A percentile compares a stretch with the other conserved stretches of the same genome.
Evolutionary conservation across 2,329 filamentous ascomycete genomes (phyloP).

Genomic region (Fusarium nodosum): DNA sequence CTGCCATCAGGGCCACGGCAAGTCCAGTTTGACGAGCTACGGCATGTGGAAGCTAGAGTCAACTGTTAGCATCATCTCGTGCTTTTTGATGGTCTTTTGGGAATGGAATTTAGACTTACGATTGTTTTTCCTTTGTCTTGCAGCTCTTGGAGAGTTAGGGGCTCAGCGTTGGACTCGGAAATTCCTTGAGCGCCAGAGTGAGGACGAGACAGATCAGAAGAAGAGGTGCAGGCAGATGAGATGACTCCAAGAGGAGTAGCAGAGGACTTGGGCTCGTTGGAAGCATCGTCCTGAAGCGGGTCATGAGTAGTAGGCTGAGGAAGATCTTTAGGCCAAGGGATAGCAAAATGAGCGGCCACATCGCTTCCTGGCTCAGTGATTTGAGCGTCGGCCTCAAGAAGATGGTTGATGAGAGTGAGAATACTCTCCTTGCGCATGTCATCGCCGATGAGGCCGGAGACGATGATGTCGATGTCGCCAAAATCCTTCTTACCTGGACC

Average conservation of each 20-base stretch:
- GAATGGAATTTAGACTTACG: not conserved
- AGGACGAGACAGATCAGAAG: not conserved
- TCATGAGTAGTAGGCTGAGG: constrained; percentile 4
- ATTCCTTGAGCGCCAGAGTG: not conserved
- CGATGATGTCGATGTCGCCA: constrained; percentile 81
- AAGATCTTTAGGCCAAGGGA: constrained; percentile 64
- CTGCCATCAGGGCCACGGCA: not conserved
- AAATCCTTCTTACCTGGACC: constrained; percentile 75
- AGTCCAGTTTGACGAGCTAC: not conserved
- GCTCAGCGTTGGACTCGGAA: not conserved
- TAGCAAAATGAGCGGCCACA: constrained; percentile 62
- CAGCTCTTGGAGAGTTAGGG: not conserved
- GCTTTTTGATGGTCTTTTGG: too few species aligned
- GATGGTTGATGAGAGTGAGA: constrained; percentile 51
- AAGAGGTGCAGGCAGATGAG: not conserved
- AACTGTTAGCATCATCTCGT: not conserved
- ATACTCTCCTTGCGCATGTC: constrained; percentile 27
- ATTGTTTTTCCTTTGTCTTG: not conserved
- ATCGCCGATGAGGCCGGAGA: constrained; percentile 56
- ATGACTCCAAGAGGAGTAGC: not conserved
- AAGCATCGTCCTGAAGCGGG: not conserved
- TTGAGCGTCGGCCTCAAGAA: constrained; percentile 61
- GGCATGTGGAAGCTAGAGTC: not conserved
- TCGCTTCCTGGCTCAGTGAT: constrained; percentile 48
- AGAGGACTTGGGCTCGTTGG: not conserved